phyloP scores from a whole-genome alignment of 208 protist genomes.

The Crithidia fasciculata region DNA sequence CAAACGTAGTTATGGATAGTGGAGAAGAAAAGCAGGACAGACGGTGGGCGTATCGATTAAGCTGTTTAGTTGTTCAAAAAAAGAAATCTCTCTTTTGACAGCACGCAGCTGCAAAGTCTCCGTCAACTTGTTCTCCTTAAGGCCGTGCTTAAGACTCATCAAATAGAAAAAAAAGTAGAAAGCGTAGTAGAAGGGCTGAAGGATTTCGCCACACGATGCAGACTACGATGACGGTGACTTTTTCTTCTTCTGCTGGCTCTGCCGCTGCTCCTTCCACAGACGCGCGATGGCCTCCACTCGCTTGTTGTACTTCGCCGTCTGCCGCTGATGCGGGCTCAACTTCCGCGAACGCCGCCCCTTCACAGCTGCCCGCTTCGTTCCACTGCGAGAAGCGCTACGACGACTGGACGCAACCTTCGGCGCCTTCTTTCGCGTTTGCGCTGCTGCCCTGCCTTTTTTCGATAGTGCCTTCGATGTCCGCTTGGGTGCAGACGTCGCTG shows the following conservation, averaged over 20 bases:
- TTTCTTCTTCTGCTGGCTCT: constrained; percentile 8
- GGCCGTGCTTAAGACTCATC: no score
- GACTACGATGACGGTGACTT: constrained; percentile 9
- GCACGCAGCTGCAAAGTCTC: no score
- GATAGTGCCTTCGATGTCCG: background rate
- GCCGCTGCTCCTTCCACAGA: constrained; percentile 73
- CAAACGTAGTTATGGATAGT: no score
- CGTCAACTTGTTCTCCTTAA: no score
- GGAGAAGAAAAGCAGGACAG: no score
- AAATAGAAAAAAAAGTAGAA: no score
- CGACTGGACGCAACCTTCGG: background rate
- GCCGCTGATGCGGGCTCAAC: constrained; percentile 46
- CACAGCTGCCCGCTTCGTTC: no score
- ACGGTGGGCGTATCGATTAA: no score
- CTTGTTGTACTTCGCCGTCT: constrained; percentile 88
- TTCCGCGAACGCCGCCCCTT: background rate
- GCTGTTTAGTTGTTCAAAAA: no score
- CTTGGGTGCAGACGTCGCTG: background rate
- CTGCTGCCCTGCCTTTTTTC: background rate
- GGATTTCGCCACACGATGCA: background rate
- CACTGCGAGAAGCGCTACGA: no score
- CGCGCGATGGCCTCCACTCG: constrained; percentile 82
- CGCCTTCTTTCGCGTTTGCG: background rate
- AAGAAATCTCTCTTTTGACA: no score
- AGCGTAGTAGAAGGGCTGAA: no score